Evolutionary conservation across 306 rosid species (phyloP).

Genomic region (Styphnolobium japonicum): DNA sequence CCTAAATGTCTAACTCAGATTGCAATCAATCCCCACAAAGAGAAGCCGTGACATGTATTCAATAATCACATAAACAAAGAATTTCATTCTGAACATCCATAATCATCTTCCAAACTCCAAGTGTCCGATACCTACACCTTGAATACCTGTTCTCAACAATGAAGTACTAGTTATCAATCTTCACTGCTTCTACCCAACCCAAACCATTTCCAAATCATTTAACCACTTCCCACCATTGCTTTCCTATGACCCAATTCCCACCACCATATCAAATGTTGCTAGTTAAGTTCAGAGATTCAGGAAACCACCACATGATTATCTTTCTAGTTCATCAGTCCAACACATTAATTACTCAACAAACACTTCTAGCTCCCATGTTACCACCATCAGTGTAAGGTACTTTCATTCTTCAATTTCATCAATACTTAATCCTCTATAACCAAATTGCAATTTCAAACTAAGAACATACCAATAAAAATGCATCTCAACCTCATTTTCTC

Average conservation of each 20-base stretch:
- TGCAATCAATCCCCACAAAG: not conserved
- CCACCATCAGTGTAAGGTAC: not conserved
- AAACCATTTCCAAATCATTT: not conserved
- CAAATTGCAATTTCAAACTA: not conserved
- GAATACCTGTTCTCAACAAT: not conserved
- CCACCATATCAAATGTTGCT: not conserved
- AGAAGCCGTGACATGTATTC: not conserved
- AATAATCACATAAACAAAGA: not conserved
- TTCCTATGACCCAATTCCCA: not conserved
- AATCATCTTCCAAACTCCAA: not conserved
- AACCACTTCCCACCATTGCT: not conserved
- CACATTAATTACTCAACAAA: not conserved
- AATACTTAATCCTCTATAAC: not conserved
- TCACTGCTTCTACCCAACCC: not conserved
- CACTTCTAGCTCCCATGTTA: not conserved
- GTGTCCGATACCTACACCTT: not conserved
- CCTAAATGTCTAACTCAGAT: not conserved
- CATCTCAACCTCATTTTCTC: slow-evolving; percentile 8
- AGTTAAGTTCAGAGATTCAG: not conserved
- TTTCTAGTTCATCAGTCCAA: not conserved
- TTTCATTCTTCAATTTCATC: not conserved
- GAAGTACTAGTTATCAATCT: slow-evolving; percentile 1
- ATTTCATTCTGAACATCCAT: not conserved
- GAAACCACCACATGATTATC: not conserved
- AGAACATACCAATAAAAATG: not conserved